These are phyloP conservation scores for Penicillium macrosclerotiorum DNA, from an alignment of 495 filamentous ascomycete genomes.

Conservation along the genomic window DNA sequence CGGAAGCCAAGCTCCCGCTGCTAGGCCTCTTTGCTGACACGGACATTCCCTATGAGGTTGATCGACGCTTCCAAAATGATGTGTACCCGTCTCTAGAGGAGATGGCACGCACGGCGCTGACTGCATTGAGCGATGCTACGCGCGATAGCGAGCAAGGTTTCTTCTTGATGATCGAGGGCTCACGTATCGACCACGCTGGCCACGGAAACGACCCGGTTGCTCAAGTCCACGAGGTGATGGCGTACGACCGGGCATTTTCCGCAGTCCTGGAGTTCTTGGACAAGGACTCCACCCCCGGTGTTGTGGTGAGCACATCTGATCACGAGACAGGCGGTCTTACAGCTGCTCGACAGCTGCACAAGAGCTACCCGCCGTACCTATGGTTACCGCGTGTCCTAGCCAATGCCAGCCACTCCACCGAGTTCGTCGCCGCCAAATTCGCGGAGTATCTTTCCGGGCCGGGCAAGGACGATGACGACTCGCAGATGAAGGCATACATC, in stretches of 20 bases:
- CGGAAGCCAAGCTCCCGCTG: constrained; percentile 71
- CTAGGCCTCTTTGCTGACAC: constrained; percentile 79
- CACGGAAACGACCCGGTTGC: constrained; percentile 94
- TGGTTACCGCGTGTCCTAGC: constrained; percentile 84
- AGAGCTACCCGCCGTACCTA: constrained; percentile 69
- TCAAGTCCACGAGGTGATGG: constrained; percentile 90
- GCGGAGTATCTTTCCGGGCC: constrained; percentile 47
- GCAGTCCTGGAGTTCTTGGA: constrained; percentile 82
- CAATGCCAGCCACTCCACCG: constrained; percentile 76
- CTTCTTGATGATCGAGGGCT: constrained; percentile 98
- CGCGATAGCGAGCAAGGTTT: constrained; percentile 85
- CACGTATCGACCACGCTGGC: constrained; percentile 92
- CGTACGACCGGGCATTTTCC: constrained; percentile 83
- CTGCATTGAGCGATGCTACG: constrained; percentile 77
- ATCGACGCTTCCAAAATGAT: constrained; percentile 73
- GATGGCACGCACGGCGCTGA: constrained; percentile 83
- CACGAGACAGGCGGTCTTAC: constrained; percentile 93
- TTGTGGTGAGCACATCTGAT: constrained; percentile 86
- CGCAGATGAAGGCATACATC: constrained; percentile 50
- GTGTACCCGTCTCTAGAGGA: constrained; percentile 87
- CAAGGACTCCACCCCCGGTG: constrained; percentile 65
- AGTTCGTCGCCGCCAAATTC: constrained; percentile 63
- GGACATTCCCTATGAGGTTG: constrained; percentile 91
- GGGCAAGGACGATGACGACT: constrained; percentile 18
- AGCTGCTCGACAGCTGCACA: constrained; percentile 70